Conservation (phyloP, 1,284 basidiomycete genomes). For the Golubevia sp. region DNA sequence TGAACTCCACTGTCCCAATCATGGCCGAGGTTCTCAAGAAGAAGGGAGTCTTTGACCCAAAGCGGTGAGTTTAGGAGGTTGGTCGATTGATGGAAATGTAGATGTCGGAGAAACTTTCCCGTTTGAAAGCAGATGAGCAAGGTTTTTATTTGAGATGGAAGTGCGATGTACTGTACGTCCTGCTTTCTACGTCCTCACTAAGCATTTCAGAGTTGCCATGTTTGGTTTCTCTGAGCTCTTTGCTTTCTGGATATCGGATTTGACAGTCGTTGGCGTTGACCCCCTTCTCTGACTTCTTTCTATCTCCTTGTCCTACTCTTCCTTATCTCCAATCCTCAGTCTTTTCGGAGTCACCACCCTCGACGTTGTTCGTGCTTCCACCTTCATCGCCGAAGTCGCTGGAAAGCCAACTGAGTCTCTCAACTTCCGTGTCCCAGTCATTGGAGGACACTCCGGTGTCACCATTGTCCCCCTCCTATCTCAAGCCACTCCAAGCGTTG, state of each 20-base stretch:
- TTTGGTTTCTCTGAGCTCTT: too few species aligned
- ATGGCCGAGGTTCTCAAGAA: conserved; percentile 94
- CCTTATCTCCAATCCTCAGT: conserved; percentile 63
- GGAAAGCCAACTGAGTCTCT: conserved; percentile 70
- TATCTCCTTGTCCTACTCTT: not conserved
- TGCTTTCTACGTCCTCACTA: too few species aligned
- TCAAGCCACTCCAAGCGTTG: conserved; percentile 67
- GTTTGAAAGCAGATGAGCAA: too few species aligned
- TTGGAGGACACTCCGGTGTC: conserved; percentile 93
- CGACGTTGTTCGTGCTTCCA: conserved; percentile 94
- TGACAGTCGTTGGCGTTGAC: too few species aligned
- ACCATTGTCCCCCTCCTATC: conserved; percentile 95
- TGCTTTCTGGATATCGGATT: too few species aligned
- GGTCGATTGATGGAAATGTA: too few species aligned
- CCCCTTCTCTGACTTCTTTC: too few species aligned
- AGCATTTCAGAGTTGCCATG: too few species aligned
- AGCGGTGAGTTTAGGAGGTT: conserved; percentile 63
- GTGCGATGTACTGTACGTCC: too few species aligned
- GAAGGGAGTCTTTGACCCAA: conserved; percentile 83
- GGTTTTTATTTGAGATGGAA: too few species aligned
- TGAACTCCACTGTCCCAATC: conserved; percentile 95
- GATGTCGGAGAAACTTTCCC: too few species aligned
- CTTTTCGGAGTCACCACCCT: conserved; percentile 97
- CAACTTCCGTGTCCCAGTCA: conserved; percentile 78
- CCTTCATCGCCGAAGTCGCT: conserved; percentile 84